Base-by-base conservation (phyloP, 2,329 filamentous ascomycete genomes). In the Fusarium nematophilum region DNA sequence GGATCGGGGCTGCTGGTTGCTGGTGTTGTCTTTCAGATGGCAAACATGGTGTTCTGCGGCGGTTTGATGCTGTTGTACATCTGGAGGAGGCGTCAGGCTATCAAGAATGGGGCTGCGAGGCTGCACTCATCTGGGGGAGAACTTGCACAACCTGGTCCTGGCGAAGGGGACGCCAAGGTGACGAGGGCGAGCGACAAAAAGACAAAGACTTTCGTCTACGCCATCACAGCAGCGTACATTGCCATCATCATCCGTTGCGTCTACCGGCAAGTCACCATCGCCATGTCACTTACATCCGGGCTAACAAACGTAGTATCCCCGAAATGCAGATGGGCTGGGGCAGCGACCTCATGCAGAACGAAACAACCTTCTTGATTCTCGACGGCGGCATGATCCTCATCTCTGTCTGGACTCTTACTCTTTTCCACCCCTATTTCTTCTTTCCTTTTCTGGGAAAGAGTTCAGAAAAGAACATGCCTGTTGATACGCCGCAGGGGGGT, bases 41-140 rank as follows among this genome's bases (percentile, higher is more conserved):
- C 38, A 9, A 68, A 68, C 5, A 68, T 68, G 65, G 21, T 68
- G 4, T 60, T 66, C n/a, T 68, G 65, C 8, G 65, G 65, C 4
- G 48, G 57, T 0, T 29, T 68, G 11, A 68, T 68, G 65, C 44
- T 68, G 6, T 11, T 68, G 0, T 68, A 68, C 23, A 48, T 66
- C 18, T 66, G 59, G 62, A 57, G 62, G 4, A 53, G 62, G 42
- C 49, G 44, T 8, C 56, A 53, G 2, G 62, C 57, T 2, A 46
- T 65, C 34, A 63, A 50, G 29, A 53, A 45, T 1, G 62, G 58
- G 9, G 31, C 49, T n/a, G 42, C 40, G 0, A 29, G 46, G 1
- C 30, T 49, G 4, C 48, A 53, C 9, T 46, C 43, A n/a, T 49
- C 53, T 8, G 42, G 45, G 0, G 54, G 61, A 1, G 62, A 53